Base-by-base conservation (phyloP, 1,284 basidiomycete species). In the Cutaneotrichosporon sp. region DNA sequence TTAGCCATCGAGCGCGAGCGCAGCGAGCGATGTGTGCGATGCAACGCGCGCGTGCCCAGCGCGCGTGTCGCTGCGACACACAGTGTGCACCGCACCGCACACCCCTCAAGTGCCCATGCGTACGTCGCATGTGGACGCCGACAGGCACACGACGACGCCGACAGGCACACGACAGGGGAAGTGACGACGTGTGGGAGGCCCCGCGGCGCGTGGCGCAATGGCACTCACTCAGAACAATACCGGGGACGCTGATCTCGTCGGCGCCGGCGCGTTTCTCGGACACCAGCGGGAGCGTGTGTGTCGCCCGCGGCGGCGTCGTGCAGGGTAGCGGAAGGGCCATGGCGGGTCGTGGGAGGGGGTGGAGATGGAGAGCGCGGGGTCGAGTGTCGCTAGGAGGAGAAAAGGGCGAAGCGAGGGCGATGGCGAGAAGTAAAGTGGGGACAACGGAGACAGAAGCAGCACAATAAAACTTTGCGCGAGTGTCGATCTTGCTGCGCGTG, bases 221-320 rank as follows among this genome's bases (percentile, higher is more conserved):
- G 17, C 8, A 48, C 42, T 54, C 26, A 54, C 42, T 54, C 34
- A 49, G 41, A 20, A 45, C 43, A 18, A 49, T 52, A 12, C 47
- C 51, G 1, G 51, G 51, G 22, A 53, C 40, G 4, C 33, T 21
- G 12, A 49, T 40, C 20, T 17, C 34, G 15, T 23, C 35, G 36
- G 17, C 23, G 13, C 23, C 47, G 12, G 12, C 37, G 39, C 47
- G 47, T 20, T 49, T 41, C 39, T 40, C 47, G 18, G 47, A 33
- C 23, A 22, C n/a, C n/a, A 41, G 15, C 15, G 20, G 15, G 17
- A 20, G 38, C n/a, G 38, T n/a, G 38, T 17, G 38, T 4, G 36
- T 13, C n/a, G 8, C 4, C 17, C 12, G 38, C 18, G 38, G 38
- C 17, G 38, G 17, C 15, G 17, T 23, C 42, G 21, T 17, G 23